Conservation (phyloP, 768 basidiomycete species). For the Lactifluus hygrophoroides region DNA sequence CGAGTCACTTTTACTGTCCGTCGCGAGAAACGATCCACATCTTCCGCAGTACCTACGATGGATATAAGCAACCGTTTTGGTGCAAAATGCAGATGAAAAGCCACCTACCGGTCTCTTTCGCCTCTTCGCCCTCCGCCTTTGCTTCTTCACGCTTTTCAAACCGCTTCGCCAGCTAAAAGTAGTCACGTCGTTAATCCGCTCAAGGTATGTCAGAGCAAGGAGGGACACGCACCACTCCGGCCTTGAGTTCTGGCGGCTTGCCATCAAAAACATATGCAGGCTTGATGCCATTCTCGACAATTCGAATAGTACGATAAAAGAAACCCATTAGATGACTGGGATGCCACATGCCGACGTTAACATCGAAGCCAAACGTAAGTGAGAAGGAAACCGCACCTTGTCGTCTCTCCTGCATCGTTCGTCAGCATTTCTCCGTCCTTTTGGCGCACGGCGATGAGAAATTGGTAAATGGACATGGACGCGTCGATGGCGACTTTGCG, state of each 20-base stretch:
- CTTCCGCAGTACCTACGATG: constrained; percentile 68
- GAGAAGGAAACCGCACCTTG: constrained; percentile 39
- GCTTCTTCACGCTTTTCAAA: constrained; percentile 87
- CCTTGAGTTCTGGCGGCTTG: constrained; percentile 95
- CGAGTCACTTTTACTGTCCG: constrained; percentile 91
- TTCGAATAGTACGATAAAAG: constrained; percentile 95
- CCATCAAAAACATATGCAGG: constrained; percentile 98
- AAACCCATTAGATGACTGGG: constrained; percentile 92
- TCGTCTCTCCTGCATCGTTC: constrained; percentile 97
- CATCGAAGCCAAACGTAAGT: not conserved
- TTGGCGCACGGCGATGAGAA: constrained; percentile 95
- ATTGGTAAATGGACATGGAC: constrained; percentile 95
- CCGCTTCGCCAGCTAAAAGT: constrained; percentile 83
- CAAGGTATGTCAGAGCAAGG: no score
- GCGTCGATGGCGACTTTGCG: constrained; percentile 99
- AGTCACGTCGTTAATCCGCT: not conserved
- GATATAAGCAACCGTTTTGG: not conserved
- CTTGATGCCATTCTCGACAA: constrained; percentile 98
- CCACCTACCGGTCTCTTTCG: constrained; percentile 75
- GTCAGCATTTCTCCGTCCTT: constrained; percentile 94
- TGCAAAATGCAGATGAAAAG: not conserved
- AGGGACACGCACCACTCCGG: constrained; percentile 71
- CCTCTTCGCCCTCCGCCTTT: constrained; percentile 90
- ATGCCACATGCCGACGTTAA: not conserved
- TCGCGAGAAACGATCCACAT: constrained; percentile 82